These are phyloP conservation scores for Erigeron canadensis DNA, from an alignment of 129 eudicot genomes.

Conservation along the genomic window DNA sequence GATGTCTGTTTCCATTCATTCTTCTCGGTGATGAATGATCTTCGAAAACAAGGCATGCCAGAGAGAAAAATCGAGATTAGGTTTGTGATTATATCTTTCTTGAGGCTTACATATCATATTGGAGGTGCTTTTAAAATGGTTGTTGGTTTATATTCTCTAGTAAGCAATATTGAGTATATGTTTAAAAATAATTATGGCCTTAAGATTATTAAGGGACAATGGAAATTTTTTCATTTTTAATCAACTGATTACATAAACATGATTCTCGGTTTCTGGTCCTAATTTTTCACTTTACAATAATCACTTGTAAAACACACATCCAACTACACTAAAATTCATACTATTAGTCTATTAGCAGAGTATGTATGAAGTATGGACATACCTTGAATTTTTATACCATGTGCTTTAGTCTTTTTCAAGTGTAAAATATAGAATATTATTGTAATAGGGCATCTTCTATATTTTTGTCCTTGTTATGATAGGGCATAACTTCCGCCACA, in stretches of 20 bases:
- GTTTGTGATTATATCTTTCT: conserved; percentile 37
- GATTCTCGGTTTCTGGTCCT: background rate
- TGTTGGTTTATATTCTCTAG: background rate
- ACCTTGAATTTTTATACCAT: background rate
- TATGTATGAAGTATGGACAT: background rate
- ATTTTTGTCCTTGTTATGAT: too few species aligned
- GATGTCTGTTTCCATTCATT: conserved; percentile 73
- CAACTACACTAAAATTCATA: background rate
- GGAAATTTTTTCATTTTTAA: too few species aligned
- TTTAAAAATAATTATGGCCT: background rate
- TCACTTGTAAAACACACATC: background rate
- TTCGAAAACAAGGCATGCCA: conserved; percentile 46
- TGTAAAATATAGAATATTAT: too few species aligned
- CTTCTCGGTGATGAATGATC: conserved; percentile 70
- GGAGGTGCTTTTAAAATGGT: background rate
- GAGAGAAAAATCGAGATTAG: conserved; percentile 75
- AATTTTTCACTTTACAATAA: background rate
- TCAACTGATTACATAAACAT: too few species aligned
- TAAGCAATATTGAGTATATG: background rate
- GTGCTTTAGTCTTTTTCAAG: too few species aligned
- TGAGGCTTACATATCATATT: background rate
- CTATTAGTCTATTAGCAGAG: background rate
- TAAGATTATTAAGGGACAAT: background rate
- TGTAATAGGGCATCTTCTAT: too few species aligned
- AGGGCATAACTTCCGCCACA: background rate